Conservation (phyloP, 2,329 filamentous ascomycete genomes). For the Fusarium sacchari region DNA sequence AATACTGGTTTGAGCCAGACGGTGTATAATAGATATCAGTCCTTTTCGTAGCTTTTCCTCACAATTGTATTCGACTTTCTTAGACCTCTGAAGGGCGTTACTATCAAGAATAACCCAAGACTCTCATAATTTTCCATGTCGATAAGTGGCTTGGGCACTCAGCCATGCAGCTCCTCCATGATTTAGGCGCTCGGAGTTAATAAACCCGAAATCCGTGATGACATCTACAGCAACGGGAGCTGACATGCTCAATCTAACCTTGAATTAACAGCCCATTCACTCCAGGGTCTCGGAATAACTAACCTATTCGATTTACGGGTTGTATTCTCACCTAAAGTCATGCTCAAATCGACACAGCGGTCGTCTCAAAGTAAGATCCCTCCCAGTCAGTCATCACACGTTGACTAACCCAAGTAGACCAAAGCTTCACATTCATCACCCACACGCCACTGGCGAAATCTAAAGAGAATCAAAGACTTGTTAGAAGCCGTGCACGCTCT, state of each 20-base stretch:
- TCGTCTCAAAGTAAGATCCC: neutral
- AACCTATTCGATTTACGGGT: fast-evolving
- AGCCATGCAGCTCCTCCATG: neutral
- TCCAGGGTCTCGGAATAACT: fast-evolving
- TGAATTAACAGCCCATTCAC: fast-evolving
- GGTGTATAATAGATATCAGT: neutral
- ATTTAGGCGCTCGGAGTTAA: neutral
- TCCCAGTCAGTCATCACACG: fast-evolving
- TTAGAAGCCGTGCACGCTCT: slow-evolving; percentile 20
- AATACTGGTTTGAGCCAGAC: too few relatives aligned
- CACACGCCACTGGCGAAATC: neutral
- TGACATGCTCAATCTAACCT: neutral
- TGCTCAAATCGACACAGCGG: neutral
- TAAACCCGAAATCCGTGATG: neutral
- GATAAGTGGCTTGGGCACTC: neutral
- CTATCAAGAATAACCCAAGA: neutral
- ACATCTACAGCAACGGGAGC: neutral
- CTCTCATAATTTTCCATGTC: too few relatives aligned
- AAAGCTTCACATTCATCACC: slow-evolving; percentile 16
- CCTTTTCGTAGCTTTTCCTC: neutral
- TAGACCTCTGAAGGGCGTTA: fast-evolving
- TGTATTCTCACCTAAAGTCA: fast-evolving
- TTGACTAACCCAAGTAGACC: neutral
- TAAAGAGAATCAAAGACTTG: neutral
- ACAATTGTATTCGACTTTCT: fast-evolving